Evolutionary conservation across 805 yeast species (phyloP).

Genomic region (Naumovozyma baii): DNA sequence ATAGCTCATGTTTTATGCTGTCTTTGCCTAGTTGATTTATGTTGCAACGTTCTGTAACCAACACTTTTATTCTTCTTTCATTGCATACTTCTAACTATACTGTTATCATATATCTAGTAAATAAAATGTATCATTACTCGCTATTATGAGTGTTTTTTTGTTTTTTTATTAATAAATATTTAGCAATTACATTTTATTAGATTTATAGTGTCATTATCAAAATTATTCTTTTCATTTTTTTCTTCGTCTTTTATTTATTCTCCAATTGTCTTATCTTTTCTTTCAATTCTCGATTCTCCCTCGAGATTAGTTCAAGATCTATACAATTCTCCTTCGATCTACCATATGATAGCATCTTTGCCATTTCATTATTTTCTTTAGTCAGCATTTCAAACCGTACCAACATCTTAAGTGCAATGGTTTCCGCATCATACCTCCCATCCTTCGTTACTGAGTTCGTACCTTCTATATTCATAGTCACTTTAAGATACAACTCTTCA

Average conservation of each 20-base stretch:
- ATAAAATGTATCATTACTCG: no score
- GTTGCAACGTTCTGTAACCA: background rate
- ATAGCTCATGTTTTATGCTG: constrained; percentile 2
- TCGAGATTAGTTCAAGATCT: constrained; percentile 51
- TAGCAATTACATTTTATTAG: background rate
- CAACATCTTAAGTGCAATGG: constrained; percentile 63
- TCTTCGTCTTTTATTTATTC: background rate
- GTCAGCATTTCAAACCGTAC: constrained; percentile 50
- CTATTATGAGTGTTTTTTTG: no score
- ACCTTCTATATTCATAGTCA: background rate
- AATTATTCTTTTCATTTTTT: background rate
- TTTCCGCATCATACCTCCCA: constrained; percentile 66
- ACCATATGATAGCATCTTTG: constrained; percentile 66
- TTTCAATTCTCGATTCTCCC: constrained; percentile 41
- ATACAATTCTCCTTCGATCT: constrained; percentile 61
- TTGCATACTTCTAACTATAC: no score
- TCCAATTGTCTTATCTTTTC: constrained; percentile 11
- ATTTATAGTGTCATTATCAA: background rate
- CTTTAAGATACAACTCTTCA: background rate
- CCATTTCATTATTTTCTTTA: constrained; percentile 60
- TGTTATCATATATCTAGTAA: no score
- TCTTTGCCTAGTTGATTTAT: constrained; percentile 1
- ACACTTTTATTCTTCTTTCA: no score
- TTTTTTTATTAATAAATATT: background rate
- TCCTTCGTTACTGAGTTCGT: constrained; percentile 36